Evolutionary conservation across 2,329 filamentous ascomycete species (phyloP), one percentile per base, ranked within the genome.

Genomic region (Tolypocladium nubicola): DNA sequence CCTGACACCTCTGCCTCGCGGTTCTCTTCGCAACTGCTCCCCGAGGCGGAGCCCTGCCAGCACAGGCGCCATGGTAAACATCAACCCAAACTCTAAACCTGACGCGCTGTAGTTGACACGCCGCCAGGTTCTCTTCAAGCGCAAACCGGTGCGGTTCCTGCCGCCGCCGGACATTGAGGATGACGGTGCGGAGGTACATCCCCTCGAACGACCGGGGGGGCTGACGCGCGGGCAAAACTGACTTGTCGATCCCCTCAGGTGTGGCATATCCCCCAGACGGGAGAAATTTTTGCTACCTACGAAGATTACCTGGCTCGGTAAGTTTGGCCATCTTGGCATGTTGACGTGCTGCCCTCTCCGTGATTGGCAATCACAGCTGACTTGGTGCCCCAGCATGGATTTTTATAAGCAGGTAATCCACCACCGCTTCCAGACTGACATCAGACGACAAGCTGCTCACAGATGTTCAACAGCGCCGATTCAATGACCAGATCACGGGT

Each of bases 401-500:
- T 97, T 96, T 69, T 96, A 96, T 71, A 91, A 88, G 65, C 90
- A 95, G 83, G 89, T 89, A 56, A 55, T 47, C 49, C 43, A 52
- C 52, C 47, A 49, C 43, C 30, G 6, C 26, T 9, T 9, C 10
- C 10, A 2, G 30, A 37, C 19, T 35, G 30, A 35, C 4, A 13
- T 13, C 11, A 2, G 47, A 39, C 9, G 2, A 35, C 35, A 19
- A 10, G 21, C 16, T 14, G 47, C 66, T 65, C 56, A 67, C 59
- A 50, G 30, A 55, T 59, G 64, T 16, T 54, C 37, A 53, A 49
- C 65, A 93, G 86, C 89, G 86, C 68, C 85, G 88, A 57, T 99
- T 97, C 72, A 96, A 95, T 60, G 96, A 95, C 73, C 89, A 96
- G 70, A 95, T 97, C 63, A 96, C 91, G 14, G 94, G 94, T 56